These are phyloP conservation scores for Vanrija sp. DNA, from an alignment of 1,284 basidiomycete genomes.

Conservation along the genomic window DNA sequence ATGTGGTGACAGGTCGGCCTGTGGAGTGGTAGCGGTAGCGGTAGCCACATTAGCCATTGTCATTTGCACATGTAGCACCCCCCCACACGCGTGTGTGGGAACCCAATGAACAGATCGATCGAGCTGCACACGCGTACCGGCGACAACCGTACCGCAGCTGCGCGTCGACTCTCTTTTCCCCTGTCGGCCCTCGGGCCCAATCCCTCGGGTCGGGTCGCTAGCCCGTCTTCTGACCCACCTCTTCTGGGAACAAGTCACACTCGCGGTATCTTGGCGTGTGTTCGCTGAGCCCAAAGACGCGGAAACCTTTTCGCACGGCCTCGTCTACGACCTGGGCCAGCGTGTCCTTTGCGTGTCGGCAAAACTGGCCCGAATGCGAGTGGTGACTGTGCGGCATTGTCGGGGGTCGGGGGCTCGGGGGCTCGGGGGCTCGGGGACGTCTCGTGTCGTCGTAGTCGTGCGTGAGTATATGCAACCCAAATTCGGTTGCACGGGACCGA, in stretches of 20 bases:
- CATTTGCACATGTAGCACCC: neutral
- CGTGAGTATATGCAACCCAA: too few relatives aligned
- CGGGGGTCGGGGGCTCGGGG: too few relatives aligned
- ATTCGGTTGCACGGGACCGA: too few relatives aligned
- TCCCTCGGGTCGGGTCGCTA: too few relatives aligned
- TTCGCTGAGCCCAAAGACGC: slow-evolving; percentile 84
- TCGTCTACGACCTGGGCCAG: slow-evolving; percentile 75
- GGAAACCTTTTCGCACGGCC: slow-evolving; percentile 74
- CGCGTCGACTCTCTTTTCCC: too few relatives aligned
- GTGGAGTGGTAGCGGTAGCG: neutral
- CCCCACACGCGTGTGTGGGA: too few relatives aligned
- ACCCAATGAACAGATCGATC: too few relatives aligned
- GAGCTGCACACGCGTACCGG: too few relatives aligned
- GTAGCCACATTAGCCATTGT: slow-evolving; percentile 13
- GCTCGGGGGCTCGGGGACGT: too few relatives aligned
- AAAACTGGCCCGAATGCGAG: slow-evolving; percentile 95
- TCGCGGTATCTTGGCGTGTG: slow-evolving; percentile 82
- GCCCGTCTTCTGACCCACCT: slow-evolving; percentile 56
- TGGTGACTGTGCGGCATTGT: slow-evolving; percentile 85
- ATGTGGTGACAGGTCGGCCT: slow-evolving; percentile 42
- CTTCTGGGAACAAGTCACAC: slow-evolving; percentile 89
- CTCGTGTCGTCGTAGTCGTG: too few relatives aligned
- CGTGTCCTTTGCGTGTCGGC: slow-evolving; percentile 74
- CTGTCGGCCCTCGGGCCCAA: too few relatives aligned
- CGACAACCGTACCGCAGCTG: too few relatives aligned